Conservation (phyloP, 495 filamentous ascomycete genomes). For the Neurospora sp. region DNA sequence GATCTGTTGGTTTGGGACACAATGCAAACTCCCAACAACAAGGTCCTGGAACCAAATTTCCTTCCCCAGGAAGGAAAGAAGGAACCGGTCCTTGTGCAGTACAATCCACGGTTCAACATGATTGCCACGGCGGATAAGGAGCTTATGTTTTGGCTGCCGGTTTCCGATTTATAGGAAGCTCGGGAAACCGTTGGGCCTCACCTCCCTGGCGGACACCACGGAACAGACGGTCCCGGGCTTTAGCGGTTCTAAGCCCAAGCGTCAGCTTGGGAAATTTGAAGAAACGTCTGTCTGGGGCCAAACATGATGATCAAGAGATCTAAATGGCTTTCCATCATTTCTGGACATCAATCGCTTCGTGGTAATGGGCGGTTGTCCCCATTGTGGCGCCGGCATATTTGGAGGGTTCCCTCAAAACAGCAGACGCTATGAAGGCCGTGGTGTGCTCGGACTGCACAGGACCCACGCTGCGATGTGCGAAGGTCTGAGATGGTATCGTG, state of each 20-base stretch:
- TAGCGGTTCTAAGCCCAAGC: not conserved
- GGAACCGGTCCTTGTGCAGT: slow-evolving; percentile 64
- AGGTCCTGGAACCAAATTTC: slow-evolving; percentile 52
- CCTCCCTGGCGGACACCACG: not conserved
- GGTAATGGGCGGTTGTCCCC: not conserved
- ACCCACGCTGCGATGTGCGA: not conserved
- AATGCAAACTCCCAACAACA: slow-evolving; percentile 42
- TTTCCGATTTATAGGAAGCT: slow-evolving; percentile 41
- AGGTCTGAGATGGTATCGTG: not conserved
- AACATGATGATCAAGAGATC: not conserved
- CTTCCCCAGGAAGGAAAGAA: slow-evolving; percentile 52
- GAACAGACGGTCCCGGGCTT: not conserved
- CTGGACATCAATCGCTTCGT: not conserved
- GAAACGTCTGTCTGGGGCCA: not conserved
- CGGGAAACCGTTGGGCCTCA: not conserved
- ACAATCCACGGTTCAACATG: slow-evolving; percentile 85
- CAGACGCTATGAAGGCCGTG: not conserved
- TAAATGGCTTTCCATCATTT: not conserved
- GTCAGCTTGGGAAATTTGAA: not conserved
- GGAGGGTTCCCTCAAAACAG: not conserved
- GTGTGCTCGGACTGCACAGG: not conserved
- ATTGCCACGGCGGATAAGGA: slow-evolving; percentile 82
- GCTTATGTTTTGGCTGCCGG: slow-evolving; percentile 82
- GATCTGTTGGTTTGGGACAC: slow-evolving; percentile 81
- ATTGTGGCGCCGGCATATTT: not conserved